Conservation (phyloP, 306 rosid genomes). For the Amphicarpaea edgeworthii region DNA sequence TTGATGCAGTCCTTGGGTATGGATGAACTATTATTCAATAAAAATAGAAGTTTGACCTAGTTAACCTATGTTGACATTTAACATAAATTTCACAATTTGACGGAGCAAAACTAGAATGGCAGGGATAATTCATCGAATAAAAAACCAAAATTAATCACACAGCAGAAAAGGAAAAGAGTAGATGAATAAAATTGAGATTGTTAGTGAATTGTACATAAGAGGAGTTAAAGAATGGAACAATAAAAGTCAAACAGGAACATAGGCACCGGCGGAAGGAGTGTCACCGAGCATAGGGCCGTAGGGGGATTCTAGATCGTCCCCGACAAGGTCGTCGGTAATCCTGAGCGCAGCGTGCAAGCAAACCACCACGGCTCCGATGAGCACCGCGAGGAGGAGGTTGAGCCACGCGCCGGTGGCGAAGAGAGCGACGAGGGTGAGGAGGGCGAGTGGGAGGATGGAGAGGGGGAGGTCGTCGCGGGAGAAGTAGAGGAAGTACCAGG, state of each 20-base stretch:
- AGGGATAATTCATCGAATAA: no score
- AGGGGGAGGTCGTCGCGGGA: constrained; percentile 60
- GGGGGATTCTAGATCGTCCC: constrained; percentile 68
- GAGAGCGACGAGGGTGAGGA: constrained; percentile 33
- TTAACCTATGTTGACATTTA: neutral
- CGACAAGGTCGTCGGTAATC: constrained; percentile 65
- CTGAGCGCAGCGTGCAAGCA: constrained; percentile 60
- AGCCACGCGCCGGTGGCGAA: neutral
- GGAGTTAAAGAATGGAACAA: neutral
- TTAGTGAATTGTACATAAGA: constrained; percentile 34
- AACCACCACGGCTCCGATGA: constrained; percentile 36
- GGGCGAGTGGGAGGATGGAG: constrained; percentile 44
- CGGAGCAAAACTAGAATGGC: neutral
- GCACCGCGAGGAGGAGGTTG: constrained; percentile 42
- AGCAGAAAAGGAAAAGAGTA: no score
- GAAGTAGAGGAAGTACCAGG: constrained; percentile 73
- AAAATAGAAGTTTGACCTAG: neutral
- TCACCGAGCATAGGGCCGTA: constrained; percentile 63
- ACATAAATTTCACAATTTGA: neutral
- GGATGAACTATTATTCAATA: neutral
- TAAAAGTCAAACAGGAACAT: constrained; percentile 45
- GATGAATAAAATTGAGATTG: constrained; percentile 23
- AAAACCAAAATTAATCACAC: neutral
- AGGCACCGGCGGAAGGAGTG: constrained; percentile 49
- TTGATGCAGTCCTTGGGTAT: neutral